These are phyloP conservation scores for Auricularia sp. DNA, from an alignment of 768 basidiomycete species.

Conservation along the genomic window DNA sequence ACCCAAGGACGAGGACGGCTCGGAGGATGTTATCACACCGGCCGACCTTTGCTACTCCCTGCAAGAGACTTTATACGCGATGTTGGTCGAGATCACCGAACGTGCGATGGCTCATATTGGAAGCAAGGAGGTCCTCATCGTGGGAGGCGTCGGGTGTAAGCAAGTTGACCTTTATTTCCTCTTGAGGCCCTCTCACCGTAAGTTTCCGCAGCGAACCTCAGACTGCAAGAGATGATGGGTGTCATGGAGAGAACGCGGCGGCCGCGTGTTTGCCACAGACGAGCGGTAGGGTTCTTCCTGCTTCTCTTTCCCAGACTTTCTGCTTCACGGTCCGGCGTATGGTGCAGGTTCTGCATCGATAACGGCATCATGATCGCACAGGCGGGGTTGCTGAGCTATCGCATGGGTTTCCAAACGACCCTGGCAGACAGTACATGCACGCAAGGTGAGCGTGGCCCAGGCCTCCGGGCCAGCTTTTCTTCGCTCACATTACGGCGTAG, in stretches of 20 bases:
- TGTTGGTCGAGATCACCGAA: slow-evolving; percentile 99
- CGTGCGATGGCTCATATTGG: slow-evolving; percentile 98
- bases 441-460: slow-evolving; percentile 55
- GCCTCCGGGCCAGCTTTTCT: not conserved
- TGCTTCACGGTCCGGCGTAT: not conserved
- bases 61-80: slow-evolving; percentile 94
- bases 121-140: slow-evolving; percentile 91
- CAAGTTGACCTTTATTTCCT: slow-evolving; percentile 8
- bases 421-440: slow-evolving; percentile 79
- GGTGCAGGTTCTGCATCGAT: slow-evolving; percentile 86
- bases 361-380: slow-evolving; percentile 99
- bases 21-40: slow-evolving; percentile 72
- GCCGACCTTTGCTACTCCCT: slow-evolving; percentile 96
- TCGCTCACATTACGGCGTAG: slow-evolving; percentile 30
- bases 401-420: slow-evolving; percentile 80
- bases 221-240: slow-evolving; percentile 98
- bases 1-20: slow-evolving; percentile 18
- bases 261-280: slow-evolving; percentile 88
- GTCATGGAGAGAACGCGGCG: slow-evolving; percentile 89
- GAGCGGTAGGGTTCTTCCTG: slow-evolving; percentile 51
- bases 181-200: not conserved
- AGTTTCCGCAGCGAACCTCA: slow-evolving; percentile 59
- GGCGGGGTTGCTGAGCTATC: slow-evolving; percentile 81
- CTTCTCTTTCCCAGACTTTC: not conserved
- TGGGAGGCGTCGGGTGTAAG: slow-evolving; percentile 99